phyloP scores from a whole-genome alignment of 1,284 basidiomycete genomes.

The Rhodotorula sp. region DNA sequence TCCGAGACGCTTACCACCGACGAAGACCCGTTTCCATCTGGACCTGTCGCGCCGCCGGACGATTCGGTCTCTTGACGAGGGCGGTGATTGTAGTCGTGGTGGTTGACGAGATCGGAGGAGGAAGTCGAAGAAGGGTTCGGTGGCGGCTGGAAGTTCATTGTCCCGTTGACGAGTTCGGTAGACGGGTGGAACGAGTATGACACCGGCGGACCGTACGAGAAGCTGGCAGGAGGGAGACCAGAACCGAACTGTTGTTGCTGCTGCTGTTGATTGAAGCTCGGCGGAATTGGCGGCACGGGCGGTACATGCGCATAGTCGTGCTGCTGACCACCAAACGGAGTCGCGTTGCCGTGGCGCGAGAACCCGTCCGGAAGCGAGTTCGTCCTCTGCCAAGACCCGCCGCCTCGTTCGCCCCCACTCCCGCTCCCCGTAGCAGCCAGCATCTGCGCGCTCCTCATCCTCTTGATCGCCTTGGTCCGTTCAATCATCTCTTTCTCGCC shows the following conservation, averaged over 20 bases:
- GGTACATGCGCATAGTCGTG: neutral
- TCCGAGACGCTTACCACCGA: neutral
- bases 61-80: neutral
- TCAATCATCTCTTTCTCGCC: conserved; percentile 99
- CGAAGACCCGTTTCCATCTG: neutral
- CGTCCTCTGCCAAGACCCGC: neutral
- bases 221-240: neutral
- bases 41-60: neutral
- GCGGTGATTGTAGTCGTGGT: neutral
- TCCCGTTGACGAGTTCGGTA: neutral
- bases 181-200: neutral
- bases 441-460: conserved; percentile 65
- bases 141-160: no score
- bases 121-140: neutral
- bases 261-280: neutral
- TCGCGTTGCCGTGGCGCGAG: neutral
- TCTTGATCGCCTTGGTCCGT: conserved; percentile 94
- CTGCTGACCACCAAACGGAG: neutral
- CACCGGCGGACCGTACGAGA: neutral
- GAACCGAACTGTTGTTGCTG: neutral
- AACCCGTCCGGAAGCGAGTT: no score
- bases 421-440: conserved; percentile 32
- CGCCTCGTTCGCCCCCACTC: neutral
- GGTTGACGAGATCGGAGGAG: no score
- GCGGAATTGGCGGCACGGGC: neutral